These are phyloP conservation scores for Eucalyptus camaldulensis DNA, from an alignment of 345 rosid genomes.

Conservation along the genomic window DNA sequence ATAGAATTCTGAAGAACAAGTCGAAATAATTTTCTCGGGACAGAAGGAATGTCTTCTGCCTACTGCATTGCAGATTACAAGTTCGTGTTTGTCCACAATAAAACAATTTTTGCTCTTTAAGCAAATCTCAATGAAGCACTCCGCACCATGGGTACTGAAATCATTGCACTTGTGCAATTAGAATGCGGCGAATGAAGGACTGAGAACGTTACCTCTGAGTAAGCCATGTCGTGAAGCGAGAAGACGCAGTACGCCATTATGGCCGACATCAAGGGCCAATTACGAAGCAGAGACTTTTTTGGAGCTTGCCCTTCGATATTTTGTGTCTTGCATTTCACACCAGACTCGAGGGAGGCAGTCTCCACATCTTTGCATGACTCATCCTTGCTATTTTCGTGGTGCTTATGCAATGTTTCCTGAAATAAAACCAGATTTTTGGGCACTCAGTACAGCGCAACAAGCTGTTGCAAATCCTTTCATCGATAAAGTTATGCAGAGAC, in stretches of 20 bases:
- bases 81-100: not conserved
- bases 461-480: not conserved
- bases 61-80: not conserved
- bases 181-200: not conserved
- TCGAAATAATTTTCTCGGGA: not conserved
- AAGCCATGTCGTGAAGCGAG: constrained; percentile 95
- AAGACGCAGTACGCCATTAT: constrained; percentile 74
- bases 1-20: not conserved
- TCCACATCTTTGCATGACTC: constrained; percentile 31
- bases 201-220: constrained; percentile 53
- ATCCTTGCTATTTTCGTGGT: constrained; percentile 11
- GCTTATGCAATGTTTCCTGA: constrained; percentile 74
- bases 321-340: not conserved
- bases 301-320: constrained; percentile 6
- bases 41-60: not conserved
- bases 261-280: constrained; percentile 92
- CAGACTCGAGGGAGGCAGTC: not conserved
- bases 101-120: not conserved
- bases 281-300: constrained; percentile 36
- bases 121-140: not conserved
- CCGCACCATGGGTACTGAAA: not conserved
- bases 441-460: too few relatives aligned
- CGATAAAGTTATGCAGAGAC: not conserved
- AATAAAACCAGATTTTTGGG: not conserved
- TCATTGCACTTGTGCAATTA: not conserved